Evolutionary conservation across 768 basidiomycete species (phyloP).

Genomic region (Botryobasidium botryosum): DNA sequence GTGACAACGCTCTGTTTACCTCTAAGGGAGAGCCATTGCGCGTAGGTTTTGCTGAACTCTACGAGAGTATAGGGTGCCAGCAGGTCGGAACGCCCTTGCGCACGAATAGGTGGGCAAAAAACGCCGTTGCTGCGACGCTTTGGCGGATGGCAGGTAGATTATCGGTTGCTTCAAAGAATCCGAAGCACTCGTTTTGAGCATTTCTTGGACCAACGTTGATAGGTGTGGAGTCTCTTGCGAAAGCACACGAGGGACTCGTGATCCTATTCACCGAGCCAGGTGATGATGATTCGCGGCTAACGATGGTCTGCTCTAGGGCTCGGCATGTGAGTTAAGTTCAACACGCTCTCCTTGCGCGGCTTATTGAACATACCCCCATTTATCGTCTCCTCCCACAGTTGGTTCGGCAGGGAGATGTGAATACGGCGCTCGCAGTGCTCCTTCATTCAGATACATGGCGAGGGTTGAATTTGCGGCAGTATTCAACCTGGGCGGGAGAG

Average conservation of each 20-base stretch:
- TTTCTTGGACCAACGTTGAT: constrained; percentile 9
- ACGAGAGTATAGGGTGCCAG: constrained; percentile 9
- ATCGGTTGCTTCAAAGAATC: constrained; percentile 6
- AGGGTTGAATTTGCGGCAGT: constrained; percentile 44
- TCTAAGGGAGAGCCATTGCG: constrained; percentile 7
- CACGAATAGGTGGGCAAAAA: constrained; percentile 48
- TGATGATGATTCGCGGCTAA: constrained; percentile 44
- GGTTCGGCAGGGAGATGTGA: constrained; percentile 52
- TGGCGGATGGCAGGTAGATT: constrained; percentile 59
- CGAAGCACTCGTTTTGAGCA: neutral
- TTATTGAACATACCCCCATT: neutral
- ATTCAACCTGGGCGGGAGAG: constrained; percentile 53
- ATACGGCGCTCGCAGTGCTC: constrained; percentile 41
- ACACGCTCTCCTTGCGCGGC: neutral
- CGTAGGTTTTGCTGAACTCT: constrained; percentile 6
- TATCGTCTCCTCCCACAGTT: constrained; percentile 24
- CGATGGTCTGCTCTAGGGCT: constrained; percentile 45
- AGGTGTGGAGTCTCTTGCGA: constrained; percentile 54
- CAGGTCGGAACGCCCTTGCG: constrained; percentile 5
- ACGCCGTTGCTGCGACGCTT: constrained; percentile 53
- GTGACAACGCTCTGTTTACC: neutral
- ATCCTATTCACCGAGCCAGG: constrained; percentile 45
- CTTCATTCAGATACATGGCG: constrained; percentile 57
- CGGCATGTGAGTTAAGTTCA: constrained; percentile 33
- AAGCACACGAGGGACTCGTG: constrained; percentile 51